phyloP scores from a whole-genome alignment of 139 green algal species.

The Ulvella scutata region DNA sequence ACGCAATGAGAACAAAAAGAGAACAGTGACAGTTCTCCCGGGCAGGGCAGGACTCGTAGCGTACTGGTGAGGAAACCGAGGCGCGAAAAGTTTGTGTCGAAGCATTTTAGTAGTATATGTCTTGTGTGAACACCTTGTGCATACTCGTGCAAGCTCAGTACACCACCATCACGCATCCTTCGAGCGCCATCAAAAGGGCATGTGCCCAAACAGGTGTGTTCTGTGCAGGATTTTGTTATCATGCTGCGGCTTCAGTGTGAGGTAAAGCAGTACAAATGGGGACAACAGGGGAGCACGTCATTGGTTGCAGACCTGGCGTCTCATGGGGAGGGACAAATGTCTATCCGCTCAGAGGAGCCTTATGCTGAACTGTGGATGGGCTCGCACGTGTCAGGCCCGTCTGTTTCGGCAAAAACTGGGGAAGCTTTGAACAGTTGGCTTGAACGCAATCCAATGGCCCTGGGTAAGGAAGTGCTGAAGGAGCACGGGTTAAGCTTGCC shows the following conservation, averaged over 20 bases:
- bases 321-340: not conserved
- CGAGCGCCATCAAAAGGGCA: no score
- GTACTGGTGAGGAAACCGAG: no score
- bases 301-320: not conserved
- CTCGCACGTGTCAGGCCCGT: conserved; percentile 79
- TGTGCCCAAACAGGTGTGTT: not conserved
- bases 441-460: conserved; percentile 32
- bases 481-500: conserved; percentile 65
- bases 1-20: no score
- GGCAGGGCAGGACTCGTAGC: no score
- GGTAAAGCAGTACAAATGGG: not conserved
- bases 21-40: no score
- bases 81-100: no score
- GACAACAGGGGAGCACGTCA: not conserved
- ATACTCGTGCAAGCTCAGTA: no score
- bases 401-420: conserved; percentile 27
- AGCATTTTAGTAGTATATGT: no score
- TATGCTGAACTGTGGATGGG: conserved; percentile 56
- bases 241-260: conserved; percentile 1
- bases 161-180: no score
- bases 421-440: conserved; percentile 46
- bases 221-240: not conserved
- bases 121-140: no score
- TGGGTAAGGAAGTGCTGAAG: conserved; percentile 40
- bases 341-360: not conserved